These are phyloP conservation scores for Mycena crocata DNA, from an alignment of 768 basidiomycete species.

Conservation along the genomic window DNA sequence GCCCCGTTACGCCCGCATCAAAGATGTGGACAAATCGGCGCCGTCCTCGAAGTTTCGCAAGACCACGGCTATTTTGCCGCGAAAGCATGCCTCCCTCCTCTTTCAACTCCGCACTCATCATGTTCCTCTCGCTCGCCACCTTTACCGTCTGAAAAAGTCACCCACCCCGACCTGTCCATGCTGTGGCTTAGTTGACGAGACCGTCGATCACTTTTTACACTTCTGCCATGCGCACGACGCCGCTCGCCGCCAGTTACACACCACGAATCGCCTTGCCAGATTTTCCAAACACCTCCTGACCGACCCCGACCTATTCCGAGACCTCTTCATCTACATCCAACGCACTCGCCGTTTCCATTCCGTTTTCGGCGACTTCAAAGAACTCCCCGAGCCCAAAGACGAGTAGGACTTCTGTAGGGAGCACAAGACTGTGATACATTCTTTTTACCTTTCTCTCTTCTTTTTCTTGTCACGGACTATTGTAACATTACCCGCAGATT, in stretches of 20 bases:
- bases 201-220: too few relatives aligned
- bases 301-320: background rate
- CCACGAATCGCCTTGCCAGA: background rate
- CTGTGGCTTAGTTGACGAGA: background rate
- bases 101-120: conserved; percentile 12
- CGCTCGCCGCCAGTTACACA: background rate
- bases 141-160: background rate
- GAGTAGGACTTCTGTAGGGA: too few relatives aligned
- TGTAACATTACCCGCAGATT: too few relatives aligned
- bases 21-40: background rate
- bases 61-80: background rate
- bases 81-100: conserved; percentile 2
- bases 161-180: background rate
- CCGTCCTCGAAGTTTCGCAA: too few relatives aligned
- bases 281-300: background rate
- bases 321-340: background rate
- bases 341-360: background rate
- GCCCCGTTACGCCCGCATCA: background rate
- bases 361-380: background rate
- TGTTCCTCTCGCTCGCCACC: too few relatives aligned
- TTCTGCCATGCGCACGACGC: background rate
- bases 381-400: background rate
- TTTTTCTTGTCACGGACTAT: too few relatives aligned
- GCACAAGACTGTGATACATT: too few relatives aligned
- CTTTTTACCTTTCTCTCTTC: background rate